These are phyloP conservation scores for Diplocarpon mali DNA, from an alignment of 2,329 filamentous ascomycete genomes.

Conservation along the genomic window DNA sequence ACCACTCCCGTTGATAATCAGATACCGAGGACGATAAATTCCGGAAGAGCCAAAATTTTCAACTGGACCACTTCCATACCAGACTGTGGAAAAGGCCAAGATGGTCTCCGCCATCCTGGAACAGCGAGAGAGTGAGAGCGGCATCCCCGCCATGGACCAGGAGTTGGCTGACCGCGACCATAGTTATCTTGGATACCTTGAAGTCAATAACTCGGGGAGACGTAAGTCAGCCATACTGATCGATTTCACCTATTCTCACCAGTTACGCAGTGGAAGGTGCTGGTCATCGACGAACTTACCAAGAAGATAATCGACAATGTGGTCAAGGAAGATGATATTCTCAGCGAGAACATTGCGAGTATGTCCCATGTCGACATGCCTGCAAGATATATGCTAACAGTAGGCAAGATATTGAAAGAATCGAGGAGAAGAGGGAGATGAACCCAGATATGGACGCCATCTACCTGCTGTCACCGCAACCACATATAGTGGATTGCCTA, in stretches of 20 bases:
- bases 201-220: constrained; percentile 71
- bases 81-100: constrained; percentile 29
- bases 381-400: constrained; percentile 7
- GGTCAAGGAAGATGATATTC: constrained; percentile 89
- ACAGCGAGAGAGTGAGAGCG: constrained; percentile 57
- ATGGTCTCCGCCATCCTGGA: constrained; percentile 86
- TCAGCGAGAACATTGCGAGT: constrained; percentile 96
- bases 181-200: constrained; percentile 65
- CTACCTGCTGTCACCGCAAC: constrained; percentile 76
- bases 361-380: constrained; percentile 10
- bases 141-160: not conserved
- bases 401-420: constrained; percentile 74
- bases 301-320: constrained; percentile 83
- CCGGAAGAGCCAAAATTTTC: constrained; percentile 5
- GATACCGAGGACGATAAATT: not conserved
- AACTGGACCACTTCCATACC: not conserved
- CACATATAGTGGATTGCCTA: constrained; percentile 86
- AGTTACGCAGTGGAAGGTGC: constrained; percentile 74
- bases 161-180: constrained; percentile 10
- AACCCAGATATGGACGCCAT: constrained; percentile 91
- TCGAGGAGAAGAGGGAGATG: constrained; percentile 72
- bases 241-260: constrained; percentile 9
- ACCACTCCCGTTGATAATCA: not conserved
- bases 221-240: constrained; percentile 38
- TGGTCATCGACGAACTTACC: constrained; percentile 77